Base-by-base conservation (phyloP, 768 basidiomycete genomes). In the Grammothele lineata region DNA sequence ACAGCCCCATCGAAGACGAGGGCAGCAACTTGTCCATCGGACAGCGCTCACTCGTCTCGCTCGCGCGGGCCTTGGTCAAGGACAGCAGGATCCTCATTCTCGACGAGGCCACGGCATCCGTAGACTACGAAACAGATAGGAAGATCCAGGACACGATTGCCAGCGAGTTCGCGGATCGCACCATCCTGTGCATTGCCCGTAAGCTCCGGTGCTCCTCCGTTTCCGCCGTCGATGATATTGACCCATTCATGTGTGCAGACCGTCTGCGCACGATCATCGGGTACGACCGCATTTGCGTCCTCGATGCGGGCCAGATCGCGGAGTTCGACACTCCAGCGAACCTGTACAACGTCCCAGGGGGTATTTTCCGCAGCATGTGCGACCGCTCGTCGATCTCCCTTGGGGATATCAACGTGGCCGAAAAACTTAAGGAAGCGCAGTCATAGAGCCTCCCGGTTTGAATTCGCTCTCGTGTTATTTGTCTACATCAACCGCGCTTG, bases 81-180 rank as follows among this genome's bases (percentile, higher is more conserved):
- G 79, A 92, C 60, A 76, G 85, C 11, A 84, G 80, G 61, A 80
- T 95, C 25, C 81, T 94, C 40, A 81, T 96, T 37, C 72, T 97
- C 10, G 93, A 96, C 61, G 92, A 94, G 70, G 92, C 92, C 0
- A 93, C 91, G 40, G 88, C 88, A n/a, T 87, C 86, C 10, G 88
- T 92, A 23, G 90, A 92, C 56, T 87, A 84, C 55, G 90, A 89
- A 65, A 94, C 91, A 0, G 93, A 96, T 68, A 71, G 81, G 48
- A 89, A 88, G 62, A 92, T 98, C 50, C 93, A 96, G 61, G 77
- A 87, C 53, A 95, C 93, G 5, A 95, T 97, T 52, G 76, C 88
- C 1, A 72, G 73, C 40, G 85, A 87, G 69, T 97, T 95, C 70
- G 69, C 75, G 36, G 84, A 92, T 62, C 81, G 84, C 53, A 95